Evolutionary conservation across 1,139 yeast genomes (phyloP).

Genomic region (Yamadazyma mexicana): DNA sequence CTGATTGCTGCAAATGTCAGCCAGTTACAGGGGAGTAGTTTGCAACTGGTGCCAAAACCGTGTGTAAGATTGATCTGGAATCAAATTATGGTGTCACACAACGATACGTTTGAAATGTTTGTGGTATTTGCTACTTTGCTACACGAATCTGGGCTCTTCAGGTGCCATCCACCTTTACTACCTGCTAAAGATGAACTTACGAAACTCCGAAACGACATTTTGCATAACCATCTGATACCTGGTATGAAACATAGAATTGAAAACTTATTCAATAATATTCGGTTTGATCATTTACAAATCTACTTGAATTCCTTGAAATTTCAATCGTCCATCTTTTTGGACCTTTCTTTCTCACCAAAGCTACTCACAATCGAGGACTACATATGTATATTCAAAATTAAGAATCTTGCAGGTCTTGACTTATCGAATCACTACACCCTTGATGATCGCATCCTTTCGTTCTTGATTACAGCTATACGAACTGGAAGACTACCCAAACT

Average conservation of each 20-base stretch:
- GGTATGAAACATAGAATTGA: slow-evolving; percentile 29
- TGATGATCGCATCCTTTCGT: slow-evolving; percentile 33
- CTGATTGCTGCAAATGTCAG: slow-evolving; percentile 28
- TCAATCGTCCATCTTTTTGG: slow-evolving; percentile 8
- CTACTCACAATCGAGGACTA: slow-evolving; percentile 23
- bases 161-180: slow-evolving; percentile 23
- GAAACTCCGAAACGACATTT: slow-evolving; percentile 9
- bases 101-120: slow-evolving; percentile 33
- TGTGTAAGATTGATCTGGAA: slow-evolving; percentile 38
- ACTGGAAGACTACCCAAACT: slow-evolving; percentile 26
- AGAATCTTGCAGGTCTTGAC: slow-evolving; percentile 32
- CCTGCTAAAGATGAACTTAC: slow-evolving; percentile 1
- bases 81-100: slow-evolving; percentile 21
- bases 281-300: slow-evolving; percentile 20
- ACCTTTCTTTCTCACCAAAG: slow-evolving; percentile 11
- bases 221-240: slow-evolving; percentile 12
- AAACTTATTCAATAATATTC: slow-evolving; percentile 31
- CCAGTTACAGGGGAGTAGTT: slow-evolving; percentile 19
- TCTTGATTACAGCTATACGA: slow-evolving; percentile 24
- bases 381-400: slow-evolving; percentile 29
- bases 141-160: slow-evolving; percentile 19
- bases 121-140: slow-evolving; percentile 28
- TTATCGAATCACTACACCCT: slow-evolving; percentile 27
- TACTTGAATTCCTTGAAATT: slow-evolving; percentile 17
- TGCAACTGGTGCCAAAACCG: slow-evolving; percentile 28